Percentiles rank a stretch among this genome's conserved stretches.
Conservation (phyloP, 2,329 filamentous ascomycete species). For the Annulohypoxylon truncatum region DNA sequence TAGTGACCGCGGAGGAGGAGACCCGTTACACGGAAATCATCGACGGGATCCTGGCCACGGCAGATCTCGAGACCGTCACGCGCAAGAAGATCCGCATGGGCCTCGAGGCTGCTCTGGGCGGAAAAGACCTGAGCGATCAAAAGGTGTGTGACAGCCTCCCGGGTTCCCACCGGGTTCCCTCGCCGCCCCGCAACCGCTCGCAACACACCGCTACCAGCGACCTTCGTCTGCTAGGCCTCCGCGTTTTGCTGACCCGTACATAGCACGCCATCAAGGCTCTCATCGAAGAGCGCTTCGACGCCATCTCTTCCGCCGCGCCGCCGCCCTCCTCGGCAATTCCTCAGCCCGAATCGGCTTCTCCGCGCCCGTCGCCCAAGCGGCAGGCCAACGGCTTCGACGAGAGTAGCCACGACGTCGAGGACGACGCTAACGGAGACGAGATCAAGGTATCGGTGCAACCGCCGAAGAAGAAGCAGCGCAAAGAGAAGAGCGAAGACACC, state of each 20-base stretch:
- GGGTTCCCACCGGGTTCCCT: background rate
- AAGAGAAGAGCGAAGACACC: slow-evolving; percentile 67
- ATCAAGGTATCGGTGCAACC: slow-evolving; percentile 63
- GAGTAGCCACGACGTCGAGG: slow-evolving; percentile 45
- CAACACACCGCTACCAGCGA: background rate
- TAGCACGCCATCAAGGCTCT: slow-evolving; percentile 77
- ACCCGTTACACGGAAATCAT: slow-evolving; percentile 68
- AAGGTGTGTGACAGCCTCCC: slow-evolving; percentile 60
- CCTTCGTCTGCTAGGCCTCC: background rate
- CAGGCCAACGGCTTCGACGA: slow-evolving; percentile 48
- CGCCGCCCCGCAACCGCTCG: background rate
- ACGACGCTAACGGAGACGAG: slow-evolving; percentile 54
- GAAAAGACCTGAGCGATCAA: slow-evolving; percentile 68
- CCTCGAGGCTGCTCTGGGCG: slow-evolving; percentile 65
- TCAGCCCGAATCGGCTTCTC: slow-evolving; percentile 39
- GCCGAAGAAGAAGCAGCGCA: slow-evolving; percentile 73
- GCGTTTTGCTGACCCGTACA: slow-evolving; percentile 4
- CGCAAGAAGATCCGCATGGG: slow-evolving; percentile 71
- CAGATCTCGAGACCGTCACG: slow-evolving; percentile 71
- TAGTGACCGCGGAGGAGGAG: slow-evolving; percentile 64
- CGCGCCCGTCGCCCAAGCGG: slow-evolving; percentile 42
- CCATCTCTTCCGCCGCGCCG: slow-evolving; percentile 65
- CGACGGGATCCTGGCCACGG: slow-evolving; percentile 67
- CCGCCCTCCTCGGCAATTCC: slow-evolving; percentile 32
- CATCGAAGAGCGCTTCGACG: slow-evolving; percentile 80